These are phyloP conservation scores for Ehretia macrophylla DNA, from an alignment of 257 asterid species.

Conservation along the genomic window DNA sequence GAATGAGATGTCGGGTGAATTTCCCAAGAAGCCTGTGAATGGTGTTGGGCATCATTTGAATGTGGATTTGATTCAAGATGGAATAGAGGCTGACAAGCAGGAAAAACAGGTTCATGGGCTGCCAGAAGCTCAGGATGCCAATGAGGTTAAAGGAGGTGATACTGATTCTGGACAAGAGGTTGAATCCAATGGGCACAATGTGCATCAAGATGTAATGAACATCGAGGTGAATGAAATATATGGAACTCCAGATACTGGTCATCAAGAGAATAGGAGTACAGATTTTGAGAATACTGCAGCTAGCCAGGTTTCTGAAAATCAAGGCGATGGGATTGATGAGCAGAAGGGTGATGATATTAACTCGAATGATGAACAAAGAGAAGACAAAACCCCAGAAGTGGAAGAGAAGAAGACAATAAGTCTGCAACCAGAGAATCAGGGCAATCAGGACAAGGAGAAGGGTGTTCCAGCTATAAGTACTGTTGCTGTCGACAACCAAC, in stretches of 20 bases:
- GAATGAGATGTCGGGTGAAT: constrained; percentile 19
- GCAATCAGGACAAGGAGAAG: constrained; percentile 30
- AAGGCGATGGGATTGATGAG: constrained; percentile 32
- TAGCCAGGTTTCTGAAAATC: constrained; percentile 14
- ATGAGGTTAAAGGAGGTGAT: constrained; percentile 26
- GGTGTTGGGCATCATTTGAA: constrained; percentile 22
- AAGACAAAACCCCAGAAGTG: neutral
- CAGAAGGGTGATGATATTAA: constrained; percentile 19
- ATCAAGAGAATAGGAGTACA: constrained; percentile 22
- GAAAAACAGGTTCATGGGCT: constrained; percentile 27
- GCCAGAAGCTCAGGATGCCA: constrained; percentile 30
- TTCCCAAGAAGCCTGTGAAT: constrained; percentile 33
- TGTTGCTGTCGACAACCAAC: neutral
- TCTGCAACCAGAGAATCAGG: constrained; percentile 9
- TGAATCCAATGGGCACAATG: constrained; percentile 21
- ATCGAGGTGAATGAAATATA: constrained; percentile 15
- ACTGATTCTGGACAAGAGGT: constrained; percentile 21
- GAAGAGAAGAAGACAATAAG: constrained; percentile 2
- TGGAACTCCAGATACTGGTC: constrained; percentile 16
- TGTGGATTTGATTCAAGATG: constrained; percentile 18
- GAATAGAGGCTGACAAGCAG: constrained; percentile 16
- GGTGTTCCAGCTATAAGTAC: constrained; percentile 4
- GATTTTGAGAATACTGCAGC: constrained; percentile 24
- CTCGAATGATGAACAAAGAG: neutral
- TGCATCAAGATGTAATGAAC: constrained; percentile 18